phyloP scores from a whole-genome alignment of 768 basidiomycete genomes.

The Trametes cingulata region DNA sequence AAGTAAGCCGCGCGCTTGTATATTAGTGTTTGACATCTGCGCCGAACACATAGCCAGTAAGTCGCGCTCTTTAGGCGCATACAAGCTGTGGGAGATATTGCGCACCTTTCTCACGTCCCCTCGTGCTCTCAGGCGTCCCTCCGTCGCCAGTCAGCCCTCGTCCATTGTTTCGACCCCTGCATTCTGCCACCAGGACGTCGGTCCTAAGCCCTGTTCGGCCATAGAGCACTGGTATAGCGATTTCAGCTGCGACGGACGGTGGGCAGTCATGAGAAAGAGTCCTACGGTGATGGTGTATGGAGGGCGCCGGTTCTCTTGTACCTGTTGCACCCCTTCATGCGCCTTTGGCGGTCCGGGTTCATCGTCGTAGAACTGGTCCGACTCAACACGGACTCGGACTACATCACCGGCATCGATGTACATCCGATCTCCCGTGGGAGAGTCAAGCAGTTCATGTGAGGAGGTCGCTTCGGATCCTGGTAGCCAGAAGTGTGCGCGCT shows the following conservation, averaged over 20 bases:
- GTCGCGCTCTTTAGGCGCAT: neutral
- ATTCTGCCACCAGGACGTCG: constrained; percentile 72
- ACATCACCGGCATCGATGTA: constrained; percentile 80
- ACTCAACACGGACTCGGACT: constrained; percentile 75
- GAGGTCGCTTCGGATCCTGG: constrained; percentile 54
- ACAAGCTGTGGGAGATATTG: neutral
- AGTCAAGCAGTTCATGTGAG: constrained; percentile 68
- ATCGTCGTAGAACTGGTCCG: constrained; percentile 83
- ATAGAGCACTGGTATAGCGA: constrained; percentile 63
- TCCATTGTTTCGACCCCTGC: constrained; percentile 45
- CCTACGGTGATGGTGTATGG: constrained; percentile 75
- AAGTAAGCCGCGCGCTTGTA: neutral
- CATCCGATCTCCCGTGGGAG: constrained; percentile 65
- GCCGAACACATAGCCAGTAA: neutral
- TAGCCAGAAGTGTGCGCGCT: constrained; percentile 84
- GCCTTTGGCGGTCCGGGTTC: constrained; percentile 84
- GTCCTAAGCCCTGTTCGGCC: constrained; percentile 80
- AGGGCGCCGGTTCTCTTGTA: constrained; percentile 51
- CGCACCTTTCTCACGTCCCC: neutral
- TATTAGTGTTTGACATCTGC: neutral
- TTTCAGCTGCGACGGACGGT: neutral
- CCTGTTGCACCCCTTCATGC: constrained; percentile 61
- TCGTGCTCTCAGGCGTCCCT: neutral
- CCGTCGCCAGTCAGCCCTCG: constrained; percentile 31
- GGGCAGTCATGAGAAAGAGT: constrained; percentile 14